Evolutionary conservation across 2,329 filamentous ascomycete genomes (phyloP).

Genomic region (Ceratocystis destructans): DNA sequence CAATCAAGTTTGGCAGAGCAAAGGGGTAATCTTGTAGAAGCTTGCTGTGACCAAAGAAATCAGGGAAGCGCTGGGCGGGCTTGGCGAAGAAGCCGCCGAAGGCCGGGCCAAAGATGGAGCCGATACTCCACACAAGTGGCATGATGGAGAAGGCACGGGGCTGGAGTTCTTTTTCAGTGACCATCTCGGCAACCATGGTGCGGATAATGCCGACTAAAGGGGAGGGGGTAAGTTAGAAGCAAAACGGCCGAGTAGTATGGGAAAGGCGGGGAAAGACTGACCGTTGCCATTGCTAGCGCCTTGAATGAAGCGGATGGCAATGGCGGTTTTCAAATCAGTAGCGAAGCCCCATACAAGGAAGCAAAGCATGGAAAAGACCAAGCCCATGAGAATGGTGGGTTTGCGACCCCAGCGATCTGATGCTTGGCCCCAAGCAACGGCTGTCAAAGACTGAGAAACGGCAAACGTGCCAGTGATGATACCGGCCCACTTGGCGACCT

Average conservation of each 20-base stretch:
- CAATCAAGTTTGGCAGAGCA: conserved; percentile 67
- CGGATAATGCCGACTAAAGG: conserved; percentile 70
- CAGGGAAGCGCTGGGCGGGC: conserved; percentile 60
- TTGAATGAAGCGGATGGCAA: conserved; percentile 61
- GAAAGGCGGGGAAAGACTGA: conserved; percentile 25
- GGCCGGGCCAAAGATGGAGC: conserved; percentile 73
- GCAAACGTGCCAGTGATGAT: conserved; percentile 61
- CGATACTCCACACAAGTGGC: conserved; percentile 80
- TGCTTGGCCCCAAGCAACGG: conserved; percentile 60
- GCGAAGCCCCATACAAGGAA: conserved; percentile 77
- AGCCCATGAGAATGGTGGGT: conserved; percentile 59
- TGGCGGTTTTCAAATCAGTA: conserved; percentile 63
- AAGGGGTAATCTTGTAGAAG: conserved; percentile 72
- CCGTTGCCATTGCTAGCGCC: conserved; percentile 79
- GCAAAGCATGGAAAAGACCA: conserved; percentile 66
- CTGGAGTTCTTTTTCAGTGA: conserved; percentile 73
- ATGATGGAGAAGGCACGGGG: conserved; percentile 84
- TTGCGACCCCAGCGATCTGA: conserved; percentile 75
- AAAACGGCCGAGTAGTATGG: background rate
- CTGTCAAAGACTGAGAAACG: conserved; percentile 55
- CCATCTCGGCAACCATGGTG: conserved; percentile 86
- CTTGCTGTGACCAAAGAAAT: conserved; percentile 49
- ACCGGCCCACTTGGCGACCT: conserved; percentile 71
- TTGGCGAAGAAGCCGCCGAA: conserved; percentile 79
- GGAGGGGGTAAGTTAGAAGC: conserved; percentile 9